These are phyloP conservation scores for Gossypium lobatum DNA, from an alignment of 441 rosid species.

Conservation along the genomic window DNA sequence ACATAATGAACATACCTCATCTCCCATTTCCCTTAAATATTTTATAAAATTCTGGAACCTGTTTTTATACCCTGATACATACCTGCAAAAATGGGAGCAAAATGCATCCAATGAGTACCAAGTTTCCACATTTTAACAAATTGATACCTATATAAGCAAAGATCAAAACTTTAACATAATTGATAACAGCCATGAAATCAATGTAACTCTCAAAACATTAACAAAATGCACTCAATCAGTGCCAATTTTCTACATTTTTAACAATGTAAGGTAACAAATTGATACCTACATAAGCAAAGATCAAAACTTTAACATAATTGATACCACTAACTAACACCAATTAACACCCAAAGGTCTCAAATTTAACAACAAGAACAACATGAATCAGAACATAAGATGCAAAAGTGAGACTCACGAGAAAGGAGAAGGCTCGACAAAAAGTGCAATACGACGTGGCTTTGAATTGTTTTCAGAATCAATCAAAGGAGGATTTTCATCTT, in stretches of 20 bases:
- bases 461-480: conserved; percentile 49
- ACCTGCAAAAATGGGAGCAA: conserved; percentile 49
- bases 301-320: neutral
- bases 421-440: conserved; percentile 96
- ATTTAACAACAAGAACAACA: neutral
- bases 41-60: conserved; percentile 93
- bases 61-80: conserved; percentile 92
- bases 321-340: neutral
- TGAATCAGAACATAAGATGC: neutral
- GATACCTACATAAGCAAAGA: neutral
- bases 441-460: conserved; percentile 80
- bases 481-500: conserved; percentile 47
- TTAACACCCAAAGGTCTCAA: neutral
- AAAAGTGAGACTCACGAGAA: conserved; percentile 59
- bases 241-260: conserved; percentile 2
- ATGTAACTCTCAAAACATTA: neutral
- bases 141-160: neutral
- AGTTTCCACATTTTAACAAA: neutral
- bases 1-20: conserved; percentile 44
- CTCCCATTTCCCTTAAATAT: conserved; percentile 94
- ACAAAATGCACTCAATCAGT: conserved; percentile 11
- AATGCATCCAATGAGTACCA: conserved; percentile 7
- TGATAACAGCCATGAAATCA: neutral
- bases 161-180: neutral
- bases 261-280: neutral